Evolutionary conservation across 169 alveolate species (phyloP).

Genomic region (Hepatocystis sp.): DNA sequence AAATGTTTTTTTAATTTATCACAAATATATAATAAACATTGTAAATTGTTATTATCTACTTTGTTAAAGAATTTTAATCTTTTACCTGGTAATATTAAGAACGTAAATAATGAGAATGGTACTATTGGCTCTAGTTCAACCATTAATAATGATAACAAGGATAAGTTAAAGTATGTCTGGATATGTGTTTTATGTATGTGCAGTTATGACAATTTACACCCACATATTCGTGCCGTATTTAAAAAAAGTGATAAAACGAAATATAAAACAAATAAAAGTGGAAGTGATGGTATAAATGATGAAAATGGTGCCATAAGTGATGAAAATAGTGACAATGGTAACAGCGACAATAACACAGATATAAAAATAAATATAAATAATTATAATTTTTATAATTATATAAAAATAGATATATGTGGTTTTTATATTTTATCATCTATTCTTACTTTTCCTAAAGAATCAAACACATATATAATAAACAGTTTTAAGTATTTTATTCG

Average conservation of each 20-base stretch:
- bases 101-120: no score
- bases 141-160: no score
- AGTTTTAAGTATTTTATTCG: conserved; percentile 45
- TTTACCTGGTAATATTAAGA: no score
- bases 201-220: conserved; percentile 21
- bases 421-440: conserved; percentile 32
- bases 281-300: not conserved
- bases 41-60: conserved; percentile 12
- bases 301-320: not conserved
- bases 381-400: conserved; percentile 61
- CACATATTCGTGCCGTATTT: conserved; percentile 8
- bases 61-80: conserved; percentile 12
- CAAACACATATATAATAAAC: conserved; percentile 22
- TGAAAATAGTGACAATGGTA: not conserved
- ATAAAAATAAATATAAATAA: conserved; percentile 20
- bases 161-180: conserved; percentile 38
- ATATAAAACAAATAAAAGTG: not conserved
- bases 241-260: not conserved
- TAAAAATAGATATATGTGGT: conserved; percentile 56
- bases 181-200: conserved; percentile 63
- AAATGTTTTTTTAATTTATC: conserved; percentile 40
- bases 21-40: conserved; percentile 28
- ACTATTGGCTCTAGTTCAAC: no score
- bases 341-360: not conserved
- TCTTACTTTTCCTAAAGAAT: conserved; percentile 54